phyloP scores from a whole-genome alignment of 352 stramenopile species.

The Phytophthora sp. region DNA sequence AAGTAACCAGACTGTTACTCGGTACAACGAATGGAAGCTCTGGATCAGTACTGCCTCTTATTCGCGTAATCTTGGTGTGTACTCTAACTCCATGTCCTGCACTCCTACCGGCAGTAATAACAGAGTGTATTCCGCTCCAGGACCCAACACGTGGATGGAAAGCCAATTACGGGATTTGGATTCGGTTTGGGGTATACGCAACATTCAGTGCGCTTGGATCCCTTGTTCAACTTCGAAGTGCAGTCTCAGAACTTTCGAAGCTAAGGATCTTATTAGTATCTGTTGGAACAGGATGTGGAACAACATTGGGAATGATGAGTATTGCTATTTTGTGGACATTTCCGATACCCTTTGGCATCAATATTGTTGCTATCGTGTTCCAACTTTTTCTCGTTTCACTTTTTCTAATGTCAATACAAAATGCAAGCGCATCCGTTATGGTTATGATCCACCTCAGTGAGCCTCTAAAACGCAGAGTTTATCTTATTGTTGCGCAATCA shows the following conservation, averaged over 20 bases:
- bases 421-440: neutral
- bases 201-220: neutral
- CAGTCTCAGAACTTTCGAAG: neutral
- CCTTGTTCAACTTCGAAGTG: slow-evolving; percentile 10
- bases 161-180: slow-evolving; percentile 11
- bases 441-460: neutral
- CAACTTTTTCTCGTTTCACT: neutral
- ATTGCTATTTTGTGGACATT: slow-evolving; percentile 3
- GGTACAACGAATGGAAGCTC: neutral
- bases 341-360: slow-evolving; percentile 9
- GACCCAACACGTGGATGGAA: slow-evolving; percentile 15
- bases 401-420: neutral
- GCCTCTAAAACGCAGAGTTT: slow-evolving; percentile 1
- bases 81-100: neutral
- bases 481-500: neutral
- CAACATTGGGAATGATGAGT: neutral
- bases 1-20: neutral
- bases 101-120: neutral
- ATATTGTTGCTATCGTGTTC: neutral
- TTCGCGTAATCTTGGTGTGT: neutral
- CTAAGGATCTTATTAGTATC: neutral
- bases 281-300: neutral
- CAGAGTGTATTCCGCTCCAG: neutral
- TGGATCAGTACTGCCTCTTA: neutral
- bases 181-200: slow-evolving; percentile 1